Evolutionary conservation across 2,329 filamentous ascomycete genomes (phyloP), one percentile per base, ranked within the genome.

Genomic region (Gaeumannomyces sp.): DNA sequence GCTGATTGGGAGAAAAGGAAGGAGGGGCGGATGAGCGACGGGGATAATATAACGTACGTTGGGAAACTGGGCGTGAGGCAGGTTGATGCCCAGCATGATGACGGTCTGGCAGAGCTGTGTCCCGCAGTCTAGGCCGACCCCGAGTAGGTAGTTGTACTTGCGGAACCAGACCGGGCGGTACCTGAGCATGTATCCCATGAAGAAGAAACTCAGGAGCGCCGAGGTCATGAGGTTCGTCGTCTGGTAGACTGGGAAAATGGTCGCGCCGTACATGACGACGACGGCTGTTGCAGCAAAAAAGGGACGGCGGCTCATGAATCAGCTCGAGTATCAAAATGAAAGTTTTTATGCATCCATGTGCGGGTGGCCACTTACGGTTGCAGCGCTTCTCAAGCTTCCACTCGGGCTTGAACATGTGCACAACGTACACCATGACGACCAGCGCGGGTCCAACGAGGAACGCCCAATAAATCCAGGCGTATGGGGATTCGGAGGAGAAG

Each of bases 131-230:
- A 79, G 72, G 1, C 76, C 76, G 3, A 75, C 74, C 4, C 76
- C 75, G 6, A 78, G 70, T n/a, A 79, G 71, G 66, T 78, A 78
- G 67, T 78, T 78, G 67, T 79, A 79, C 68, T 78, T 78, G 7
- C 74, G 71, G 73, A 78, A 79, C 76, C 77, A 79, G 27, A 69
- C 71, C 1, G 70, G 69, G 33, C 71, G 71, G 64, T 73, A 74
- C 1, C 71, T 65, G 11, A 71, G 68, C 53, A 72, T 65, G 60
- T 73, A 73, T 1, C 72, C 73, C 73, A 73, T 74, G 64, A 74
- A 75, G 31, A 73, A 69, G 2, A 69, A 16, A 6, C 72, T 68
- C 19, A 73, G 31, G 4, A 69, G n/a, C 7, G 67, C 67, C 13
- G 70, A 71, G 3, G 70, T 74, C 65, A 73, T 64, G 22, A 74